Base-by-base conservation (phyloP, 352 stramenopile genomes). In the Phytophthora uliginosa region DNA sequence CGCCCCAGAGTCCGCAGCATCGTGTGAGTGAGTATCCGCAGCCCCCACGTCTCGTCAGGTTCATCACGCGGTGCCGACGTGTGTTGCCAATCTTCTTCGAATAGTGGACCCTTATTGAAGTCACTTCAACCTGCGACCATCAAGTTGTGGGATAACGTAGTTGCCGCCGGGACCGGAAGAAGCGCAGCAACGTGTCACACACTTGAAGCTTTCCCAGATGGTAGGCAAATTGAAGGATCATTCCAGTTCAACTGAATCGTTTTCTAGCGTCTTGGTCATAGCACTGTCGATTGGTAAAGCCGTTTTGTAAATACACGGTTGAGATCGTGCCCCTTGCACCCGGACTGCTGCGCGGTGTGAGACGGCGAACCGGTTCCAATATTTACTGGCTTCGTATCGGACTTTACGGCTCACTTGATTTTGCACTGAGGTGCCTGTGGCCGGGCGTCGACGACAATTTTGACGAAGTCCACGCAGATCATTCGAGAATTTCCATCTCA, bases 1-100 rank as follows among this genome's bases (percentile, higher is more conserved):
- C 60, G 22, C 24, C 59, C 53, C 13, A 74, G 15, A 33, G 53
- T 34, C 12, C 67, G 67, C 34, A 74, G 36, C 67, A 74, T 74
- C 38, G 6, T 47, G 6, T 20, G 42, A 51, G 0, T 17, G 15
- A n/a, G 38, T 51, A 51, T 51, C 18, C 42, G n/a, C 42, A 51
- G 7, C n/a, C 54, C 54, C 36, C 55, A 62, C 55, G 55, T 51
- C 20, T 38, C 60, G 60, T 45, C 33, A 24, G 48, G 22, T 26
- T 47, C 58, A 47, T 34, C 40, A n/a, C 7, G 9, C 8, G 17
- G 15, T 53, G 20, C 60, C 17, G 33, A 66, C 33, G 60, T 50
- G 60, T 50, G 60, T 48, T 12, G 20, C 48, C 20, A 9, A 36
- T 36, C 31, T 47, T 26, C 51, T 60, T 57, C 36, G 13, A 69